These are phyloP conservation scores for Puccinia brachypodii DNA, from an alignment of 1,284 basidiomycete genomes.

Conservation along the genomic window DNA sequence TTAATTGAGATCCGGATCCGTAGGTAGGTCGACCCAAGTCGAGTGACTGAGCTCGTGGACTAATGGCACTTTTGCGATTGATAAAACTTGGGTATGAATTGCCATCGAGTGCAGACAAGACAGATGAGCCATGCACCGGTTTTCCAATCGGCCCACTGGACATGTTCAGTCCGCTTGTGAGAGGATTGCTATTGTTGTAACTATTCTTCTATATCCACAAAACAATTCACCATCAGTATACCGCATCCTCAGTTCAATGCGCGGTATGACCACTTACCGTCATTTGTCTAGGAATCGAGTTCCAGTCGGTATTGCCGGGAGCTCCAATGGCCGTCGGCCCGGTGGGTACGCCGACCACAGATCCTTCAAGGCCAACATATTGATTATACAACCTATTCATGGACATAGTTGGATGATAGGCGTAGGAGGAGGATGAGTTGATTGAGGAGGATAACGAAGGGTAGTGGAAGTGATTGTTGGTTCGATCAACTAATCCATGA, in stretches of 20 bases:
- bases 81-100: slow-evolving; percentile 31
- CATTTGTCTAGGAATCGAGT: slow-evolving; percentile 20
- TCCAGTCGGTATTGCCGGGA: slow-evolving; percentile 9
- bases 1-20: slow-evolving; percentile 36
- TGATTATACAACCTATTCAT: slow-evolving; percentile 29
- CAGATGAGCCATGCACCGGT: slow-evolving; percentile 18
- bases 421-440: slow-evolving; percentile 32
- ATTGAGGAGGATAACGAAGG: slow-evolving; percentile 23
- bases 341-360: not conserved
- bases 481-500: slow-evolving; percentile 30
- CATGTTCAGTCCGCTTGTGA: slow-evolving; percentile 6
- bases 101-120: slow-evolving; percentile 18
- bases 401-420: slow-evolving; percentile 27
- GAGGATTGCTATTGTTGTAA: not conserved
- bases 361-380: slow-evolving; percentile 9
- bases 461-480: slow-evolving; percentile 3
- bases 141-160: slow-evolving; percentile 23
- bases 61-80: slow-evolving; percentile 35
- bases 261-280: not conserved
- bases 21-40: slow-evolving; percentile 16
- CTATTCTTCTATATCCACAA: not conserved
- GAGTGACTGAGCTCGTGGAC: slow-evolving; percentile 46
- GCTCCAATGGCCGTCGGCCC: slow-evolving; percentile 1
- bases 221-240: not conserved
- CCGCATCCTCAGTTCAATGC: not conserved